Base-by-base conservation (phyloP, 2,329 filamentous ascomycete genomes). In the Phialophora expanda region DNA sequence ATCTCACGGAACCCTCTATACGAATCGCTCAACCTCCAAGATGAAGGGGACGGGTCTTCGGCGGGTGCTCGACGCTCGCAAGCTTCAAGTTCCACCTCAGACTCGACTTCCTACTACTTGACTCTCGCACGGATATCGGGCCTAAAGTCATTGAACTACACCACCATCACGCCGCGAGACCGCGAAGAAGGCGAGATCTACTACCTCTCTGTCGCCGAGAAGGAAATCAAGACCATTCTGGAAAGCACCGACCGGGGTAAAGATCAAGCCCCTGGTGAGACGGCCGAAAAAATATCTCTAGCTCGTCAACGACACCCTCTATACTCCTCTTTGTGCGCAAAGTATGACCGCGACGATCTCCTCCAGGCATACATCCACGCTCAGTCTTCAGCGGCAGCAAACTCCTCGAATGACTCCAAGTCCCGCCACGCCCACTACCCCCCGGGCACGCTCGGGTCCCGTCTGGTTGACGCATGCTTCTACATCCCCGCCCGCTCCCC, bases 151-250 rank as follows among this genome's bases (percentile, higher is more conserved):
- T 28, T 85, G 20, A 82, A 82, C 66, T 81, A 79, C 70, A 78
- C 88, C 68, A 80, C 81, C 17, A 88, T 98, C 71, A 88, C 88
- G 0, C 72, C 82, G 0, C 86, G 89, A 50, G 93, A 98, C 76
- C 87, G 94, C 20, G 84, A 87, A 61, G 95, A 98, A 74, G 93
- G 93, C 4, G 95, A 98, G 73, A 89, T 94, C 74, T 99, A 96
- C 76, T 99, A 99, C 76, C 86, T 98, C 11, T 91, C 89, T 0
- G 86, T 90, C 61, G 95, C 97, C 65, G 90, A 86, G 11, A 88
- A 88, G 68, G 91, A 95, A 75, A 81, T 97, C 46, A 84, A 87
- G 80, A 83, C 3, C 84, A 24, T 66, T 4, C 41, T 87, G 0
- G 80, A 86, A 0, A 83, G 86, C 32, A 59, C 11, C 22, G 32